Conservation (phyloP, 306 rosid genomes). For the Lathyrus oleraceus region DNA sequence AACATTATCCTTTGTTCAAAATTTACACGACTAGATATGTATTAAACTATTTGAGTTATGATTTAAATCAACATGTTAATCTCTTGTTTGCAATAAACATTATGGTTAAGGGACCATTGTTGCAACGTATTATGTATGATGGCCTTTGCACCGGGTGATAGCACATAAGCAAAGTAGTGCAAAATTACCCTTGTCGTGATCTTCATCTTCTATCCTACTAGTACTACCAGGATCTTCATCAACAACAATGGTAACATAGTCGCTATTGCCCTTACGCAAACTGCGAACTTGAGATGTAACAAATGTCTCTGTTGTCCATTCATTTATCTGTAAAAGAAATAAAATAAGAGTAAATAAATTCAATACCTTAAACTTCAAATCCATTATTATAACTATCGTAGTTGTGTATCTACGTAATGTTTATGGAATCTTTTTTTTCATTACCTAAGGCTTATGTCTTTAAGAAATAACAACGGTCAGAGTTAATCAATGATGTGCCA, state of each 20-base stretch:
- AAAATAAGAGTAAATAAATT: slow-evolving; percentile 30
- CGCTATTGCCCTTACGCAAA: slow-evolving; percentile 86
- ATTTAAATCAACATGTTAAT: too few relatives aligned
- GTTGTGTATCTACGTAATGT: slow-evolving; percentile 4
- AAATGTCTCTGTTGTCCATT: slow-evolving; percentile 67
- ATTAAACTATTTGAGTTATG: too few relatives aligned
- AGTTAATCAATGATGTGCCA: too few relatives aligned
- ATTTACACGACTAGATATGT: too few relatives aligned
- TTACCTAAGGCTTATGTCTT: background rate
- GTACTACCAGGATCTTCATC: slow-evolving; percentile 75
- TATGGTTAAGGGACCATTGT: too few relatives aligned
- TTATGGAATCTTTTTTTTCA: slow-evolving; percentile 6
- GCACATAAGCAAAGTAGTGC: slow-evolving; percentile 7
- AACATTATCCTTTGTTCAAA: too few relatives aligned
- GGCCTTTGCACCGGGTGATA: too few relatives aligned
- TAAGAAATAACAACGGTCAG: background rate
- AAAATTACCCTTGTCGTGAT: slow-evolving; percentile 84
- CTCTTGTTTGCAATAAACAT: too few relatives aligned
- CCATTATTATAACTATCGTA: background rate
- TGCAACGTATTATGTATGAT: too few relatives aligned
- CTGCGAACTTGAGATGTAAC: slow-evolving; percentile 90
- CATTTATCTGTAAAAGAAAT: slow-evolving; percentile 52
- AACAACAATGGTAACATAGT: slow-evolving; percentile 89
- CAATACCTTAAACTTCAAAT: background rate
- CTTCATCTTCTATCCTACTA: slow-evolving; percentile 81